Percentiles rank a stretch among this genome's conserved stretches.
These are phyloP conservation scores for Geotrichum bryndzae DNA, from an alignment of 1,139 yeast genomes.

Conservation along the genomic window DNA sequence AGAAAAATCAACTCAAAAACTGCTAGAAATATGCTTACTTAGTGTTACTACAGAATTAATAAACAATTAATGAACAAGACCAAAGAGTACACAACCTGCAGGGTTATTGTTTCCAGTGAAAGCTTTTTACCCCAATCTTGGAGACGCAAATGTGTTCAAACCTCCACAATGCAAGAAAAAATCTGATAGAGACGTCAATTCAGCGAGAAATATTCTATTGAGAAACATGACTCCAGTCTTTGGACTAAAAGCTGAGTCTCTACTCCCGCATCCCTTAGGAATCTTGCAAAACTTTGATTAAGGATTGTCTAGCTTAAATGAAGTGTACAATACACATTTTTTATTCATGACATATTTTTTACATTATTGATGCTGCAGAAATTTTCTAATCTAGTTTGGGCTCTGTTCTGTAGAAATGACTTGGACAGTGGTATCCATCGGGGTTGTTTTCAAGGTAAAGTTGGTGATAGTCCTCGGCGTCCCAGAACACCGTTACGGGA, in stretches of 20 bases:
- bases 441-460: conserved; percentile 73
- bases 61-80: neutral
- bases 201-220: neutral
- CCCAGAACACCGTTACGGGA: conserved; percentile 69
- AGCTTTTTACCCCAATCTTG: neutral
- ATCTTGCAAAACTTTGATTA: too few species aligned
- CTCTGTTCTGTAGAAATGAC: conserved; percentile 60
- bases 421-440: conserved; percentile 80
- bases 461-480: conserved; percentile 94
- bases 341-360: too few species aligned
- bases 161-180: neutral
- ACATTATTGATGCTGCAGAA: neutral
- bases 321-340: too few species aligned
- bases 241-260: too few species aligned
- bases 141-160: neutral
- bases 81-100: neutral
- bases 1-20: too few species aligned
- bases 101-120: neutral
- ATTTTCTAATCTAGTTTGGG: conserved; percentile 21
- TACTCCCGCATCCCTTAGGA: too few species aligned
- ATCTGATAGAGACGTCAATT: neutral
- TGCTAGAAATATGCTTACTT: too few species aligned
- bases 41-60: too few species aligned
- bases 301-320: too few species aligned
- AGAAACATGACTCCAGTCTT: too few species aligned